These are phyloP conservation scores for Babesia divergens DNA, from an alignment of 169 alveolate genomes.

Conservation along the genomic window DNA sequence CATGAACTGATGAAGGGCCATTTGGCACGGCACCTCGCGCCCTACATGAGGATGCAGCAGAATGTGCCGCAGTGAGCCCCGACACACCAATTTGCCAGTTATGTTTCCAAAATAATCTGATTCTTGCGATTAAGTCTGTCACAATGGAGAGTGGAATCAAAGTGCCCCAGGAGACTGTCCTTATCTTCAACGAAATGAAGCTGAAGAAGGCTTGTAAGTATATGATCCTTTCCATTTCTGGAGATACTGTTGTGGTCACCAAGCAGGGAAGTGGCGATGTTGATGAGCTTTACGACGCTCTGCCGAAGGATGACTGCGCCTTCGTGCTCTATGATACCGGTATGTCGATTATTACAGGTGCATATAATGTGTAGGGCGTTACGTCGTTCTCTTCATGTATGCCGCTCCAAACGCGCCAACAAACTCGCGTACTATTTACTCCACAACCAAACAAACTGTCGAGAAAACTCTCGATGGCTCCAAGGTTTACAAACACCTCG, in stretches of 20 bases:
- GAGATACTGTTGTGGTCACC: slow-evolving; percentile 29
- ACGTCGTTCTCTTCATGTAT: slow-evolving; percentile 74
- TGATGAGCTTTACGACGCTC: slow-evolving; percentile 54
- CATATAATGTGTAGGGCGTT: slow-evolving; percentile 52
- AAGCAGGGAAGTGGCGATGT: slow-evolving; percentile 58
- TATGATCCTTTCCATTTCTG: slow-evolving; percentile 67
- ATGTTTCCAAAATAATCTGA: background rate
- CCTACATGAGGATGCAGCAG: slow-evolving; percentile 11
- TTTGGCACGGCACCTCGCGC: slow-evolving; percentile 8
- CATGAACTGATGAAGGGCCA: too few relatives aligned
- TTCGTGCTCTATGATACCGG: slow-evolving; percentile 78
- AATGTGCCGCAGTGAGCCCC: slow-evolving; percentile 7
- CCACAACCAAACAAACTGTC: slow-evolving; percentile 75
- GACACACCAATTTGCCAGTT: slow-evolving; percentile 2
- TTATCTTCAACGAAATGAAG: slow-evolving; percentile 70
- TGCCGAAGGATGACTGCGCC: slow-evolving; percentile 69
- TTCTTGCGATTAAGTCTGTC: background rate
- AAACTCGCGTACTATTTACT: slow-evolving; percentile 74
- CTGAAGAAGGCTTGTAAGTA: slow-evolving; percentile 68
- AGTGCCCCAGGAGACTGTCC: slow-evolving; percentile 71
- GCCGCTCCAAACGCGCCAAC: slow-evolving; percentile 72
- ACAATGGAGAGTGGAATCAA: slow-evolving; percentile 78
- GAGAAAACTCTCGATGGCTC: slow-evolving; percentile 72
- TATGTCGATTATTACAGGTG: background rate
- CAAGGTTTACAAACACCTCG: slow-evolving; percentile 69